These are phyloP conservation scores for Closterium sp. DNA, from an alignment of 139 green algal genomes.

Conservation along the genomic window DNA sequence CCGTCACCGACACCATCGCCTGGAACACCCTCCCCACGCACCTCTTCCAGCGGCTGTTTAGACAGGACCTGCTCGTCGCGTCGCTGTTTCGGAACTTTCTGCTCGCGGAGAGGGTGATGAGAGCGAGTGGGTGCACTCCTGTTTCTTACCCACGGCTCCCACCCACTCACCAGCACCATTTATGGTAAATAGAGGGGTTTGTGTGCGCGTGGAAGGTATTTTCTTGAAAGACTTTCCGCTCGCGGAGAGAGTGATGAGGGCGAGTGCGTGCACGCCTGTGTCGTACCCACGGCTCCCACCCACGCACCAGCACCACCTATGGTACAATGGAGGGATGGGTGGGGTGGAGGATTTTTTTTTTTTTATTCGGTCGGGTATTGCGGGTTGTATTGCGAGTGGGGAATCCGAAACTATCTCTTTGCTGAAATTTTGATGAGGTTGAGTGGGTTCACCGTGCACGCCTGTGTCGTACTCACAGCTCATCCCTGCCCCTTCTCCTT, in stretches of 20 bases:
- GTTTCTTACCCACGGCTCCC: conserved; percentile 84
- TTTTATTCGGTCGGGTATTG: too few species aligned
- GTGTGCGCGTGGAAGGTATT: too few species aligned
- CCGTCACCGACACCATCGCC: conserved; percentile 99
- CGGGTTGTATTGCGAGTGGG: too few species aligned
- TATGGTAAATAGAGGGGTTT: conserved; percentile 71
- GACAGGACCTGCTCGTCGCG: conserved; percentile 95
- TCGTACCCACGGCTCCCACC: conserved; percentile 85
- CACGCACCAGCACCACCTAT: conserved; percentile 96
- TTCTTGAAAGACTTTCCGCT: neutral
- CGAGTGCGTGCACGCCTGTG: conserved; percentile 77
- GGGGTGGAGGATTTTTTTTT: too few species aligned
- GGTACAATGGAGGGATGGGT: conserved; percentile 51
- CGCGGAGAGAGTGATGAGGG: conserved; percentile 71
- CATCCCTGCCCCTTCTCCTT: neutral
- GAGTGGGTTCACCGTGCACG: neutral
- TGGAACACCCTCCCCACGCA: conserved; percentile 93
- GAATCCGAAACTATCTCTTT: conserved; percentile 94
- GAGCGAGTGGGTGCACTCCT: conserved; percentile 76
- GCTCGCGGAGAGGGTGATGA: conserved; percentile 95
- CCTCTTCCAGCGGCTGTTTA: conserved; percentile 97
- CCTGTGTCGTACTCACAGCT: conserved; percentile 75
- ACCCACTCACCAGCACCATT: conserved; percentile 90
- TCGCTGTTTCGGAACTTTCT: conserved; percentile 98
- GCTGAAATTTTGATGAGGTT: conserved; percentile 45